These are phyloP conservation scores for Xylaria multiplex DNA, from an alignment of 2,329 filamentous ascomycete species.

Conservation along the genomic window DNA sequence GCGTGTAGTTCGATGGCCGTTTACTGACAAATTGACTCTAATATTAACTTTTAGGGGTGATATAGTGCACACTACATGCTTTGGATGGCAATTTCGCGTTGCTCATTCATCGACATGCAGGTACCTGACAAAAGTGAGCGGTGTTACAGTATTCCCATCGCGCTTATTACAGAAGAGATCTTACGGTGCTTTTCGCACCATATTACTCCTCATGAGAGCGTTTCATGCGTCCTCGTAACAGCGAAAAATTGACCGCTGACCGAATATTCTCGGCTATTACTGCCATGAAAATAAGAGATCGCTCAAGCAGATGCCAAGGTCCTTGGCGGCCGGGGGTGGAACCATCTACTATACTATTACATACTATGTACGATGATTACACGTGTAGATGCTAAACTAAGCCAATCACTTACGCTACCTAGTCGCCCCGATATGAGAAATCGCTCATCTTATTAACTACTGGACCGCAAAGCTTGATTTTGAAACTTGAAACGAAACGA, in stretches of 20 bases:
- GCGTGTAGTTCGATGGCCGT: neutral
- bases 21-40: slow-evolving; percentile 2
- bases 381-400: neutral
- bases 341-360: neutral
- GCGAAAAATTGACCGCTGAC: neutral
- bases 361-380: no score
- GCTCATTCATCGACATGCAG: neutral
- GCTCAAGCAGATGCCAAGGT: no score
- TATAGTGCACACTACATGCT: neutral
- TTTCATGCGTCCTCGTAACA: neutral
- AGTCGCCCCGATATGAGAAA: neutral
- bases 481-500: slow-evolving; percentile 32
- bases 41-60: neutral
- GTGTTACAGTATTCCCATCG: neutral
- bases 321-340: neutral
- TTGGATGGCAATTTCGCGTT: neutral
- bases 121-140: neutral
- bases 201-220: neutral
- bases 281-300: neutral
- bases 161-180: no score
- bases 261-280: neutral
- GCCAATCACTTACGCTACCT: neutral
- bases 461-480: neutral
- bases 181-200: neutral
- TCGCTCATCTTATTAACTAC: neutral